Conservation (phyloP, 371 early-diverging fungal genomes). For the Actinomortierella ambigua region DNA sequence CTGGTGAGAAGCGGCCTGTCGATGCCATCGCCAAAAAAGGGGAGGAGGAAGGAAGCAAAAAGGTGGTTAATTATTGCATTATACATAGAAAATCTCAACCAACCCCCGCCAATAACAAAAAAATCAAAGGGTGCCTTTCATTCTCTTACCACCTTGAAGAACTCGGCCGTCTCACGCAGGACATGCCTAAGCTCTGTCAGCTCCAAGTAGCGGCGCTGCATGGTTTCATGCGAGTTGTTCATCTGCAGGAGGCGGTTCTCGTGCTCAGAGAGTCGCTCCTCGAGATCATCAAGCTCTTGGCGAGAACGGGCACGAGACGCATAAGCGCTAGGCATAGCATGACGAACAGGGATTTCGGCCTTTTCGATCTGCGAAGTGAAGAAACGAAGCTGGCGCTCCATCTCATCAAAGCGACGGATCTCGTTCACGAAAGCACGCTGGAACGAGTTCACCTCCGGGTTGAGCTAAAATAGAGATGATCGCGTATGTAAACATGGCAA, state of each 20-base stretch:
- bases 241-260: slow-evolving; percentile 86
- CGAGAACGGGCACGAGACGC: slow-evolving; percentile 78
- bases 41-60: not conserved
- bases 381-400: slow-evolving; percentile 95
- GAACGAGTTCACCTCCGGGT: slow-evolving; percentile 94
- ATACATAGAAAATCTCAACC: too few relatives aligned
- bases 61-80: not conserved
- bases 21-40: not conserved
- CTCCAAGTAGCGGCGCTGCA: slow-evolving; percentile 86
- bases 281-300: slow-evolving; percentile 94
- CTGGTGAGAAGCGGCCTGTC: slow-evolving; percentile 61
- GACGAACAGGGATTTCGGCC: slow-evolving; percentile 71
- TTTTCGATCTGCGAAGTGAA: slow-evolving; percentile 84
- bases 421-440: slow-evolving; percentile 95
- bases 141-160: slow-evolving; percentile 79
- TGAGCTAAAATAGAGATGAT: slow-evolving; percentile 62
- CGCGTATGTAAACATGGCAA: not conserved
- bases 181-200: slow-evolving; percentile 91
- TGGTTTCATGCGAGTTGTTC: slow-evolving; percentile 84
- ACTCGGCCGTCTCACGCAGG: slow-evolving; percentile 83
- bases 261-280: slow-evolving; percentile 78
- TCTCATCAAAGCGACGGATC: slow-evolving; percentile 90
- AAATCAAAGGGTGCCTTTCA: too few relatives aligned
- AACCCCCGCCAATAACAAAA: too few relatives aligned
- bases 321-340: slow-evolving; percentile 57